phyloP scores from a whole-genome alignment of 164 flowering plant genomes.

The Brasenia schreberi region DNA sequence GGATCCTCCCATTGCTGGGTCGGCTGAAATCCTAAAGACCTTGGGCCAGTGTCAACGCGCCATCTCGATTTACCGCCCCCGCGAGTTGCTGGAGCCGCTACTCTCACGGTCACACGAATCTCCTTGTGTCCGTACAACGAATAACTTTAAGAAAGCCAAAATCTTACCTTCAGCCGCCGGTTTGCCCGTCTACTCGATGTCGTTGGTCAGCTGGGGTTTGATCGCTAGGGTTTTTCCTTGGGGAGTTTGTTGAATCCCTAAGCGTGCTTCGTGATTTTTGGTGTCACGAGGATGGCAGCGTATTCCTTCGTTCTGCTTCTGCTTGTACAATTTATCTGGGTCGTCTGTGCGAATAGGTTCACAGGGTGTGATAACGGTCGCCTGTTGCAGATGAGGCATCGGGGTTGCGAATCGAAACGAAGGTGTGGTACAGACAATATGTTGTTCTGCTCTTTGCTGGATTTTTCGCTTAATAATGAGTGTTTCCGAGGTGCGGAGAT shows the following conservation, averaged over 20 bases:
- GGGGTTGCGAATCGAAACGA: conserved; percentile 19
- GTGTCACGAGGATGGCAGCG: neutral
- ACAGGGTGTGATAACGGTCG: conserved; percentile 4
- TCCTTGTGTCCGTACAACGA: too few relatives aligned
- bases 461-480: conserved; percentile 11
- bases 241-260: neutral
- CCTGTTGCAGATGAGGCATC: conserved; percentile 17
- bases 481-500: conserved; percentile 14
- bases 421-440: conserved; percentile 32
- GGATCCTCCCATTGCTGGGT: too few relatives aligned
- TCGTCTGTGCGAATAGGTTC: neutral
- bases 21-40: too few relatives aligned
- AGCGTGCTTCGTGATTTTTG: neutral
- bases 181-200: neutral
- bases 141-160: too few relatives aligned
- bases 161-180: neutral
- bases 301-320: neutral
- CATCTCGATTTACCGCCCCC: too few relatives aligned
- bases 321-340: neutral
- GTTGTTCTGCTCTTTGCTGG: conserved; percentile 32
- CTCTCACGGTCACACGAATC: too few relatives aligned
- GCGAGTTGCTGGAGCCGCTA: too few relatives aligned
- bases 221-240: neutral
- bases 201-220: neutral
- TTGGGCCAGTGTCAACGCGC: too few relatives aligned